These are phyloP conservation scores for Arabis hirsuta DNA, from an alignment of 345 rosid genomes.

Conservation along the genomic window DNA sequence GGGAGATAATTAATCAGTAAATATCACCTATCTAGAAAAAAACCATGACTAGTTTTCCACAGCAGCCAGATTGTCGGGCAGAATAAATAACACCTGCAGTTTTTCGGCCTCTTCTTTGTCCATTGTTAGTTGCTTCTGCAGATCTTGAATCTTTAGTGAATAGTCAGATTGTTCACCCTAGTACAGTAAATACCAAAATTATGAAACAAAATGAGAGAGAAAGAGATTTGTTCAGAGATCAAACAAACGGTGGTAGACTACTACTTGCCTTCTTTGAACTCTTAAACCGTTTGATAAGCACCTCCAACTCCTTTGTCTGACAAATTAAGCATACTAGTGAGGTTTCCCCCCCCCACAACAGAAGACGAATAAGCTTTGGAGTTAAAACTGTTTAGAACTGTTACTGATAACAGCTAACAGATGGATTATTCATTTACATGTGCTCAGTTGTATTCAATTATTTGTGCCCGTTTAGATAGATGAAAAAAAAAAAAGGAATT, in stretches of 20 bases:
- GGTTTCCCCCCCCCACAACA: constrained; percentile 9
- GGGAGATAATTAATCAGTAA: constrained; percentile 26
- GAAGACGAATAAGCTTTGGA: constrained; percentile 19
- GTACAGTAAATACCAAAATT: constrained; percentile 30
- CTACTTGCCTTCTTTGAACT: constrained; percentile 68
- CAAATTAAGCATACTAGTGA: constrained; percentile 32
- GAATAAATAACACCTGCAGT: constrained; percentile 59
- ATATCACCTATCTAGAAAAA: constrained; percentile 18
- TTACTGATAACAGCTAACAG: background rate
- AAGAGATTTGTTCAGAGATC: constrained; percentile 18
- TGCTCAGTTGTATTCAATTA: constrained; percentile 3
- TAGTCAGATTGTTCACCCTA: constrained; percentile 86
- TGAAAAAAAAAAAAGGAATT: background rate
- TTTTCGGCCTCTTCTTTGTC: constrained; percentile 88
- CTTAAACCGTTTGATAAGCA: constrained; percentile 60
- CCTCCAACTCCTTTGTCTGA: constrained; percentile 81
- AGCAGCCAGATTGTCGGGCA: constrained; percentile 22
- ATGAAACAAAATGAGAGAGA: constrained; percentile 8
- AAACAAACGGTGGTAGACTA: constrained; percentile 15
- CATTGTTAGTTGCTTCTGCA: constrained; percentile 85
- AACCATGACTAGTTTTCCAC: constrained; percentile 5
- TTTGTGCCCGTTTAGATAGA: background rate
- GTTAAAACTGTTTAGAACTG: constrained; percentile 20
- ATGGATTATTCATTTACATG: background rate
- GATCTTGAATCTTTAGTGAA: constrained; percentile 77